Percentiles rank a stretch among this genome's conserved stretches.
These are phyloP conservation scores for Durotheca rogersii DNA, from an alignment of 495 filamentous ascomycete genomes.

Conservation along the genomic window DNA sequence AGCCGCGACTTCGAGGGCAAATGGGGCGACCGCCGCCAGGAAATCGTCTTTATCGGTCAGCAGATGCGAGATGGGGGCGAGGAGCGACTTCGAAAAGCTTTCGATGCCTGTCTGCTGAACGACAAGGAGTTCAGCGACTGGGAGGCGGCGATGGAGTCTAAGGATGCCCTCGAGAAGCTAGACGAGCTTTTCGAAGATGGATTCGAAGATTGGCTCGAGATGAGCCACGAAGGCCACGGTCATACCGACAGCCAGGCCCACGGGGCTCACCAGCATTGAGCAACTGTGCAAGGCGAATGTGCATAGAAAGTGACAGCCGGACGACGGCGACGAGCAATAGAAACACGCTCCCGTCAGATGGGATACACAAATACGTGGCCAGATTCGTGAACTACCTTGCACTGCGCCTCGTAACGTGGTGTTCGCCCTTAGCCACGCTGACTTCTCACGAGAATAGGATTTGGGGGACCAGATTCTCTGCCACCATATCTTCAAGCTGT, in stretches of 20 bases:
- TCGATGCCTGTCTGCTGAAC: conserved; percentile 54
- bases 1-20: conserved; percentile 37
- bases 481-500: conserved; percentile 25
- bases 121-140: conserved; percentile 52
- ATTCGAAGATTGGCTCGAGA: conserved; percentile 57
- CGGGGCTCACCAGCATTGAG: conserved; percentile 9
- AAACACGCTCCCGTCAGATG: no score
- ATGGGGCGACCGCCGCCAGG: conserved; percentile 62
- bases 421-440: no score
- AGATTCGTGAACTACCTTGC: no score
- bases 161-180: conserved; percentile 41
- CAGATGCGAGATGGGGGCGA: conserved; percentile 41
- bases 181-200: conserved; percentile 54
- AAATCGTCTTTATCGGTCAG: conserved; percentile 61
- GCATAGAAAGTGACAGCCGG: no score
- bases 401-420: no score
- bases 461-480: conserved; percentile 21
- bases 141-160: conserved; percentile 51
- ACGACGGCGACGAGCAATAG: no score
- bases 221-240: conserved; percentile 43
- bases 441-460: conserved; percentile 7
- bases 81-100: conserved; percentile 39
- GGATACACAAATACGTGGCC: no score
- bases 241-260: conserved; percentile 23
- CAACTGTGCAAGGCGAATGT: no score